Percentiles rank a stretch among this genome's conserved stretches.
Conservation (phyloP, 805 yeast species). For the Zygosaccharomyces siamensis region DNA sequence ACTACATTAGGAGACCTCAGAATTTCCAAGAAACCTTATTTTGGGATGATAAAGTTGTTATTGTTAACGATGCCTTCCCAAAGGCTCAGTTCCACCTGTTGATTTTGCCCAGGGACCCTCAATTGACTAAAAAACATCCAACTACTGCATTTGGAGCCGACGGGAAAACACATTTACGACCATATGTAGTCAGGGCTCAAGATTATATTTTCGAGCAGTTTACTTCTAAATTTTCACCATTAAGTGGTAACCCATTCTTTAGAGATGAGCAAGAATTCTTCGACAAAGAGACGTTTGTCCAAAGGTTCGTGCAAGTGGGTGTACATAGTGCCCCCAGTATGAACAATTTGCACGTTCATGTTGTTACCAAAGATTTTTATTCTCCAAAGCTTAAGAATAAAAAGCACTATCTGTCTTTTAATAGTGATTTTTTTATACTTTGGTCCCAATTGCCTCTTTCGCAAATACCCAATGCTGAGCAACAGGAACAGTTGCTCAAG, state of each 20-base stretch:
- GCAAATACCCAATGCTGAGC: constrained; percentile 30
- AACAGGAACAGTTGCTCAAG: constrained; percentile 37
- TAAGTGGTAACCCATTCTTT: constrained; percentile 10
- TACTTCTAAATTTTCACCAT: constrained; percentile 10
- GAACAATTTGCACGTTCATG: constrained; percentile 67
- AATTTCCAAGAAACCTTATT: constrained; percentile 39
- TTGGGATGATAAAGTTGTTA: constrained; percentile 48
- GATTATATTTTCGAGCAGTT: constrained; percentile 32
- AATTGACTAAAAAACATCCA: constrained; percentile 47
- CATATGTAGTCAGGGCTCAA: constrained; percentile 25
- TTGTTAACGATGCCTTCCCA: constrained; percentile 58
- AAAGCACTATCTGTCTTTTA: constrained; percentile 69
- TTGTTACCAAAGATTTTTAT: constrained; percentile 59
- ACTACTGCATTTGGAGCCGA: constrained; percentile 39
- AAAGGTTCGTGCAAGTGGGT: constrained; percentile 46
- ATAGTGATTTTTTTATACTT: constrained; percentile 56
- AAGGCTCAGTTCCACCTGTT: constrained; percentile 59
- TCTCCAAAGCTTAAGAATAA: constrained; percentile 52
- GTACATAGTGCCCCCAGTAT: constrained; percentile 69
- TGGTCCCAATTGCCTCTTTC: constrained; percentile 46
- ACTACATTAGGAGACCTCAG: constrained; percentile 47
- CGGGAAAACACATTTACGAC: constrained; percentile 38
- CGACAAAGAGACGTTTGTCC: constrained; percentile 19
- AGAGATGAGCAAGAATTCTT: constrained; percentile 16
- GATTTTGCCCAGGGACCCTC: constrained; percentile 49